phyloP scores from a whole-genome alignment of 805 yeast species.

The Saccharomycopsis amapae region DNA sequence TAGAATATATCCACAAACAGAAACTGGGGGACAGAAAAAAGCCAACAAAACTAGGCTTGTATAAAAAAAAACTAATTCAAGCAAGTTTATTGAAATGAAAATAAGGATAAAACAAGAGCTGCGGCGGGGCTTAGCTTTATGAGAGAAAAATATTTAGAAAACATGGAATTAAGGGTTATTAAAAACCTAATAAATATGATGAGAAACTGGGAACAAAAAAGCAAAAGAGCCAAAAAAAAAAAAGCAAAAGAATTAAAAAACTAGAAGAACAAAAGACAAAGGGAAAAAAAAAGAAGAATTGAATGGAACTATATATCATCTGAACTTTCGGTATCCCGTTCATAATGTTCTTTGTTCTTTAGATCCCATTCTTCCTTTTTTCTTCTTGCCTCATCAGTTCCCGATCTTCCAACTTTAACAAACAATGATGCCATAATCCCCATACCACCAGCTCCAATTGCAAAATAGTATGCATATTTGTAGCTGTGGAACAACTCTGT shows the following conservation, averaged over 20 bases:
- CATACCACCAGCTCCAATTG: conserved; percentile 30
- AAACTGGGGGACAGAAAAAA: too few relatives aligned
- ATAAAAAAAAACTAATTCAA: too few relatives aligned
- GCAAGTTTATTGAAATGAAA: too few relatives aligned
- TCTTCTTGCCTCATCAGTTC: conserved; percentile 19
- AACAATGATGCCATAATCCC: conserved; percentile 30
- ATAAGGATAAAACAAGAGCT: too few relatives aligned
- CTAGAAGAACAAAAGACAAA: not conserved
- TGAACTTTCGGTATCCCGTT: conserved; percentile 5
- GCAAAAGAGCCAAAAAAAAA: not conserved
- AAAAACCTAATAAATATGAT: not conserved
- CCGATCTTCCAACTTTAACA: conserved; percentile 33
- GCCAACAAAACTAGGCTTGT: too few relatives aligned
- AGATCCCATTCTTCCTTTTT: conserved; percentile 15
- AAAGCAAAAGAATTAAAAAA: not conserved
- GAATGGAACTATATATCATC: conserved; percentile 2
- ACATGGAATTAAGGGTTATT: too few relatives aligned
- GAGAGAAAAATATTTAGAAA: too few relatives aligned
- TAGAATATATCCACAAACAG: too few relatives aligned
- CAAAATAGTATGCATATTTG: conserved; percentile 35
- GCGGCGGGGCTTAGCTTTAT: too few relatives aligned
- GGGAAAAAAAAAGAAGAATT: not conserved
- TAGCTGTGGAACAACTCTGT: conserved; percentile 28
- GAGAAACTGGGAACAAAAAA: not conserved
- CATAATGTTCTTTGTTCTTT: conserved; percentile 10